Base-by-base conservation (phyloP, 2,329 filamentous ascomycete genomes). In the Botrytis porri region DNA sequence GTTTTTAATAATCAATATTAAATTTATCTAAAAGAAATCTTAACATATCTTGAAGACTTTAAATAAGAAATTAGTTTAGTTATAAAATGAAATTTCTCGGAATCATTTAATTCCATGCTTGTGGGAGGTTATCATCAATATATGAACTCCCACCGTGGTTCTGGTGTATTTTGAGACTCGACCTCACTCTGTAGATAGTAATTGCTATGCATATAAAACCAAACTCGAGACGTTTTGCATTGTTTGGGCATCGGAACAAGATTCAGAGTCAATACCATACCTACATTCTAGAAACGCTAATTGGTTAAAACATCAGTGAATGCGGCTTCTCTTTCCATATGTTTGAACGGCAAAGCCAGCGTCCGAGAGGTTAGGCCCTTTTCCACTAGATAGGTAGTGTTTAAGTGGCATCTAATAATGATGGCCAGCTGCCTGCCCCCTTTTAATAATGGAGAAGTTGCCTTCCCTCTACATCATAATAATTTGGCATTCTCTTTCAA, bases 251-350 rank as follows among this genome's bases (percentile, higher is more conserved):
- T 57, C 51, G n/a, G 51, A 54, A 54, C 51, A 54, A 54, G 51
- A 54, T 29, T 54, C 51, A 29, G n/a, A 54, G 51, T 18, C 51
- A 54, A 57, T 7, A 57, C 4, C 51, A 57, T 9, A 54, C 48
- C 10, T 25, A 22, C 35, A 41, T 57, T 41, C 35, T 57, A 57
- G n/a, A 41, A 32, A 57, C n/a, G 35, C 25, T 41, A 39, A 67
- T 67, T 67, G 48, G 65, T n/a, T 20, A 32, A 57, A 41, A 25
- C 25, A 16, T 41, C 18, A 32, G 54, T n/a, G 48, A n/a, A 67
- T 41, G 65, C 65, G 65, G 65, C 65, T 67, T 67, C 35, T 41
- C 48, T 48, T 67, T 41, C 64, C 64, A 57, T 39, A 16, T 57
- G 39, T 29, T 22, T 57, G 65, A 67, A 54, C 65, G 65, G 65